Percentiles rank a stretch among this genome's conserved stretches.
Conservation (phyloP, 129 eudicot genomes). For the Helianthus annuus region DNA sequence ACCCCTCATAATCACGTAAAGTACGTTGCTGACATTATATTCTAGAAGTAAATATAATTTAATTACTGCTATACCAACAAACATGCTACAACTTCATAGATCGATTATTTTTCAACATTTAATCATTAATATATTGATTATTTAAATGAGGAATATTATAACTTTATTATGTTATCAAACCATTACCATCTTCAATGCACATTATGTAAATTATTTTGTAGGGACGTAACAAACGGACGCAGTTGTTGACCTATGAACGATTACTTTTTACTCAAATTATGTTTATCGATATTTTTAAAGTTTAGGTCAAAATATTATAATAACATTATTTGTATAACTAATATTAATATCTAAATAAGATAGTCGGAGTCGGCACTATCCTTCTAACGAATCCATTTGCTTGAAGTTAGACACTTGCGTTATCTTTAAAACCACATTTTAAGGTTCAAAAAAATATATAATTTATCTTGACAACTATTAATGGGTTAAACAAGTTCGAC, state of each 20-base stretch:
- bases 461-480: not conserved
- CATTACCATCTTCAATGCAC: constrained; percentile 22
- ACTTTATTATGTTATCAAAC: constrained; percentile 6
- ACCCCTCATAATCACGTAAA: not conserved
- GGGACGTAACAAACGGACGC: constrained; percentile 46
- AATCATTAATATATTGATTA: not conserved
- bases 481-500: not conserved
- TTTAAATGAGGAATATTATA: not conserved
- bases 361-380: constrained; percentile 31
- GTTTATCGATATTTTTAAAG: not conserved
- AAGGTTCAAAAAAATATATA: not conserved
- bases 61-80: not conserved
- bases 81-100: not conserved
- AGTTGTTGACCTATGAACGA: constrained; percentile 40
- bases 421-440: not conserved
- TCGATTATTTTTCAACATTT: not conserved
- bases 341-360: not conserved
- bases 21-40: not conserved
- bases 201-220: constrained; percentile 33
- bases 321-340: not conserved
- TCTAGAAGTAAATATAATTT: not conserved
- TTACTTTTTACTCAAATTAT: constrained; percentile 17
- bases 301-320: constrained; percentile 18
- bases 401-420: constrained; percentile 26
- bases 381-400: constrained; percentile 42